Percentiles rank a stretch among this genome's conserved stretches.
Conservation (phyloP, 371 early-diverging fungal species). For the Haplosporangium sp. region DNA sequence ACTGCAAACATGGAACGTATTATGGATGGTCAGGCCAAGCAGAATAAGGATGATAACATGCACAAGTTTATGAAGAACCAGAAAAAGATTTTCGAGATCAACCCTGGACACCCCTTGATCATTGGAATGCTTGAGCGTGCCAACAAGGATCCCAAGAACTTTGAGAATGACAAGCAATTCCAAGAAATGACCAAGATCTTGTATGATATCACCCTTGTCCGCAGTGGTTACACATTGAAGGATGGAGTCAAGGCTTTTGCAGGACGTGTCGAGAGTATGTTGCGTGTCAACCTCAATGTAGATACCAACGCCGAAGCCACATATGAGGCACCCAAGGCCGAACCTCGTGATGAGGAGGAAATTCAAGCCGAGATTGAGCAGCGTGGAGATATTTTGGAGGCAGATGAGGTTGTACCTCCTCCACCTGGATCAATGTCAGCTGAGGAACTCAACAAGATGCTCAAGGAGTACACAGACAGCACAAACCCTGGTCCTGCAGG, state of each 20-base stretch:
- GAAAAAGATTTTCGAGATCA: slow-evolving; percentile 90
- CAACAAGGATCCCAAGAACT: slow-evolving; percentile 54
- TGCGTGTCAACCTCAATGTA: slow-evolving; percentile 75
- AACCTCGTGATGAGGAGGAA: slow-evolving; percentile 47
- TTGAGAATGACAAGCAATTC: slow-evolving; percentile 62
- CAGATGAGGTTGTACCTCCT: slow-evolving; percentile 27
- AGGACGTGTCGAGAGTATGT: slow-evolving; percentile 75
- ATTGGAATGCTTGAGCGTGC: slow-evolving; percentile 65
- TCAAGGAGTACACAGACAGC: slow-evolving; percentile 51
- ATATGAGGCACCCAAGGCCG: slow-evolving; percentile 58
- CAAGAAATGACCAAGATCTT: slow-evolving; percentile 73
- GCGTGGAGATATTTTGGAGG: slow-evolving; percentile 54
- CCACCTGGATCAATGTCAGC: slow-evolving; percentile 26
- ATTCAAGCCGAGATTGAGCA: slow-evolving; percentile 54
- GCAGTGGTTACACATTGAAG: slow-evolving; percentile 79
- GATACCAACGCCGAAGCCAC: slow-evolving; percentile 58
- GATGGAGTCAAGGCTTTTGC: slow-evolving; percentile 71
- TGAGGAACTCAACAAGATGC: slow-evolving; percentile 49
- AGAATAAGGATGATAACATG: slow-evolving; percentile 69
- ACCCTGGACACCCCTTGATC: slow-evolving; percentile 82
- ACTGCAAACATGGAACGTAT: slow-evolving; percentile 90
- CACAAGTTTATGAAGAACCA: slow-evolving; percentile 66
- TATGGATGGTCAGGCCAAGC: slow-evolving; percentile 69
- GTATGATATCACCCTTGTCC: slow-evolving; percentile 83
- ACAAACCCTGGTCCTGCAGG: slow-evolving; percentile 35